phyloP scores from a whole-genome alignment of 306 rosid genomes.

The Quercus glauca region DNA sequence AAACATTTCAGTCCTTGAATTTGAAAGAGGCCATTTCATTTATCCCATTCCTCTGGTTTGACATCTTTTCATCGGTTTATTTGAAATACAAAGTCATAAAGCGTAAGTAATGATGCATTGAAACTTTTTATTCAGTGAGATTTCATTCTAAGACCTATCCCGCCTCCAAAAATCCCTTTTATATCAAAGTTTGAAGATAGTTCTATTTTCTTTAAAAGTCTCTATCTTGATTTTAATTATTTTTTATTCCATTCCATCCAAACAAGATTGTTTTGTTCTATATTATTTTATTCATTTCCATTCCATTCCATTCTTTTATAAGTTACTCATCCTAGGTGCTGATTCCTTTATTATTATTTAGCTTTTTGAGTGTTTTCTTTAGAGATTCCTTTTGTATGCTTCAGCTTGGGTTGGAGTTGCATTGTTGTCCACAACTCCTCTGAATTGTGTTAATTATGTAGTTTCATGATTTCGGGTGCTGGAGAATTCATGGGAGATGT shows the following conservation, averaged over 20 bases:
- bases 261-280: no score
- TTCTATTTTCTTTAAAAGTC: background rate
- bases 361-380: background rate
- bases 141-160: background rate
- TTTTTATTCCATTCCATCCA: no score
- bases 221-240: no score
- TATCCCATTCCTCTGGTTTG: background rate
- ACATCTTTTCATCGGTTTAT: background rate
- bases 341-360: background rate
- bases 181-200: background rate
- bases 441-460: background rate
- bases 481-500: conserved; percentile 33
- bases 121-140: background rate
- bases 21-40: background rate
- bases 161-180: background rate
- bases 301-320: no score
- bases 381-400: background rate
- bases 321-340: no score
- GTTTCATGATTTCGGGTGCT: conserved; percentile 21
- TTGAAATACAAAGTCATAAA: background rate
- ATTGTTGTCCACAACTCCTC: background rate
- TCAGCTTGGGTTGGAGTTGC: background rate
- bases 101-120: background rate
- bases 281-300: no score
- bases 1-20: background rate